A percentile compares a stretch with the other conserved stretches of the same genome.
phyloP scores from a whole-genome alignment of 139 green algal species.

The Chlamydomonas sphaeroides region DNA sequence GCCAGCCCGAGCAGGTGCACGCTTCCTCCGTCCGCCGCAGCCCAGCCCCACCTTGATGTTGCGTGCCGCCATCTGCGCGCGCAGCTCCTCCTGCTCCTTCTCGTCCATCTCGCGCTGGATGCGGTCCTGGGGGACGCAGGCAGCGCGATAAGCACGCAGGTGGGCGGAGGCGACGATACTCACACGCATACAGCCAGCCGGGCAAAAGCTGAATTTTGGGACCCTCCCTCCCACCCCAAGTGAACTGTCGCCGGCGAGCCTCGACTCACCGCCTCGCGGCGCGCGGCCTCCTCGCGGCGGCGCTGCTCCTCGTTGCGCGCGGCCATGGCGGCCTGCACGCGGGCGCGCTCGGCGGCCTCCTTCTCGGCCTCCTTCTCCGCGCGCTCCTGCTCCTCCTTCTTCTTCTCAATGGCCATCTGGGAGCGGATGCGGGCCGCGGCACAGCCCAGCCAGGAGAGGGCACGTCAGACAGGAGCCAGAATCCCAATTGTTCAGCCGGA shows the following conservation, averaged over 20 bases:
- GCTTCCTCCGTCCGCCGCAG: neutral
- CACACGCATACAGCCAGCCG: too few species aligned
- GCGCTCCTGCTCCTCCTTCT: constrained; percentile 95
- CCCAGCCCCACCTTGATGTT: constrained; percentile 60
- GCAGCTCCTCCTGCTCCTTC: constrained; percentile 69
- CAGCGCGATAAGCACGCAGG: too few species aligned
- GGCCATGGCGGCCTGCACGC: constrained; percentile 55
- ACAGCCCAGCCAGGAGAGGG: neutral
- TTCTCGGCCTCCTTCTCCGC: constrained; percentile 76
- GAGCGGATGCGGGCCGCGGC: neutral
- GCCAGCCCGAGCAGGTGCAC: too few species aligned
- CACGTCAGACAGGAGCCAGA: too few species aligned
- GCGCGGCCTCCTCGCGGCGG: constrained; percentile 63
- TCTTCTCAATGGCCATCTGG: constrained; percentile 91
- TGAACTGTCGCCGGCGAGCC: too few species aligned
- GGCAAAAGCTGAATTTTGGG: too few species aligned
- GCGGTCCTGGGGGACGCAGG: constrained; percentile 50
- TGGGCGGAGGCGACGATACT: too few species aligned
- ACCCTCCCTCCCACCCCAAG: too few species aligned
- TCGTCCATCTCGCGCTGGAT: constrained; percentile 76
- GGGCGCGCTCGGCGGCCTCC: constrained; percentile 74
- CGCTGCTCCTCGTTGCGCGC: constrained; percentile 59
- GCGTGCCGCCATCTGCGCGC: constrained; percentile 63
- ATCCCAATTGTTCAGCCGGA: too few species aligned
- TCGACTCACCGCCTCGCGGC: constrained; percentile 56